phyloP scores from a whole-genome alignment of 176 grass and related monocot species.

The Avena insularis region DNA sequence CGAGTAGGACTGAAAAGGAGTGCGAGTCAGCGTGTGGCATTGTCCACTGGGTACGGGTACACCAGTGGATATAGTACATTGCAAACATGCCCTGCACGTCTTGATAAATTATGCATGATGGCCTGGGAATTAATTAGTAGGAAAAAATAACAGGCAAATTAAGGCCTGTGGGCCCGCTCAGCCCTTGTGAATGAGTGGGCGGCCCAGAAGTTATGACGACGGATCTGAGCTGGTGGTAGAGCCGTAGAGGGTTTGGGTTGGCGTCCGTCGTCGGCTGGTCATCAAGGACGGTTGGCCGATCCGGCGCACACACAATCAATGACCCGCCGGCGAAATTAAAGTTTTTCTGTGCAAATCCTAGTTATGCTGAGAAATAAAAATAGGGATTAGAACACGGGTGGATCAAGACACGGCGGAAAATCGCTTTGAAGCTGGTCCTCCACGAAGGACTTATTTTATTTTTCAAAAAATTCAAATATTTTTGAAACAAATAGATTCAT shows the following conservation, averaged over 20 bases:
- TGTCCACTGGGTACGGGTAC: neutral
- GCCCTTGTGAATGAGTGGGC: neutral
- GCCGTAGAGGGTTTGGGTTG: conserved; percentile 15
- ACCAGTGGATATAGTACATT: neutral
- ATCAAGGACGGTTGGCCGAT: conserved; percentile 27
- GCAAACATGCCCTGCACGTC: neutral
- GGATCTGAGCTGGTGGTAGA: neutral
- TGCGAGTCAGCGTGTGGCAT: neutral
- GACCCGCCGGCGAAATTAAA: neutral
- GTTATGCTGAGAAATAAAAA: too few species aligned
- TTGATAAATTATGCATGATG: neutral
- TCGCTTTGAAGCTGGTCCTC: too few species aligned
- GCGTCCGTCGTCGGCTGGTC: neutral
- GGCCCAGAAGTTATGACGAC: conserved; percentile 39
- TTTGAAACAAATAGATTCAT: too few species aligned
- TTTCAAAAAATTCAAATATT: too few species aligned
- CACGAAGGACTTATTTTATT: too few species aligned
- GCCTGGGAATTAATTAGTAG: neutral
- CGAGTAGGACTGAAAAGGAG: neutral
- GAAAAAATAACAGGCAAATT: neutral
- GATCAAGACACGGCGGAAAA: too few species aligned
- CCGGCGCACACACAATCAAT: conserved; percentile 22
- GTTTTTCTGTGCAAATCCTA: too few species aligned
- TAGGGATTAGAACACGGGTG: too few species aligned
- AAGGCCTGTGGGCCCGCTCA: neutral